Evolutionary conservation across 2,329 filamentous ascomycete genomes (phyloP), one percentile per base, ranked within the genome.

Genomic region (Aureobasidium sp.): DNA sequence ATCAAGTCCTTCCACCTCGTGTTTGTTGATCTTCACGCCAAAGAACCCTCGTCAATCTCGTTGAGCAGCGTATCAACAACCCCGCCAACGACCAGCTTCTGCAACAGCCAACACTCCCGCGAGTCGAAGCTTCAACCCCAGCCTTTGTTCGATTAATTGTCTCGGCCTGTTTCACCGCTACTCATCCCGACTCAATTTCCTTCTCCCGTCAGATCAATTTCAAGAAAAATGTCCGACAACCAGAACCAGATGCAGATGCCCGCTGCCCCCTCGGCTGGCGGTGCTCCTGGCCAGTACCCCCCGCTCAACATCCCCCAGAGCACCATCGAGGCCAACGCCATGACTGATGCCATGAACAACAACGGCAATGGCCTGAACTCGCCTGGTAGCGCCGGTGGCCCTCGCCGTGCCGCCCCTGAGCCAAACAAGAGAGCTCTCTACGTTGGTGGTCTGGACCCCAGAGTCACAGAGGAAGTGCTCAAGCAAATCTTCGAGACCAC

Each of bases 401-500:
- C 90, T 72, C 89, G 94, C 70, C 92, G 94, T 73, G 89, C 92
- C 65, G 94, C 94, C 59, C 94, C 94, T 62, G 94, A 99, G 81
- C 94, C 94, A 66, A 99, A 99, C 82, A 99, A 99, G 85, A 86
- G 94, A 72, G 94, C 94, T 63, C 81, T 99, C 65, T 99, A 99
- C 72, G 90, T 99, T 63, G 94, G 94, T 66, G 94, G 94, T 61
- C 81, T 99, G 69, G 94, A 99, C 75, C 91, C 92, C 70, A 86
- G 94, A 68, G 93, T 97, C 66, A 97, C 93, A 36, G 93, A 97
- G 77, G 93, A 97, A 73, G 91, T 97, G 62, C 78, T 97, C 75
- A 91, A 92, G 72, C 93, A 97, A 77, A 97, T 97, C 71, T 99
- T 99, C 72, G 94, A 99, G 81, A 99, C 94, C 7, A 97, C 92